Base-by-base conservation (phyloP, 129 eudicot genomes). In the Helianthus annuus region DNA sequence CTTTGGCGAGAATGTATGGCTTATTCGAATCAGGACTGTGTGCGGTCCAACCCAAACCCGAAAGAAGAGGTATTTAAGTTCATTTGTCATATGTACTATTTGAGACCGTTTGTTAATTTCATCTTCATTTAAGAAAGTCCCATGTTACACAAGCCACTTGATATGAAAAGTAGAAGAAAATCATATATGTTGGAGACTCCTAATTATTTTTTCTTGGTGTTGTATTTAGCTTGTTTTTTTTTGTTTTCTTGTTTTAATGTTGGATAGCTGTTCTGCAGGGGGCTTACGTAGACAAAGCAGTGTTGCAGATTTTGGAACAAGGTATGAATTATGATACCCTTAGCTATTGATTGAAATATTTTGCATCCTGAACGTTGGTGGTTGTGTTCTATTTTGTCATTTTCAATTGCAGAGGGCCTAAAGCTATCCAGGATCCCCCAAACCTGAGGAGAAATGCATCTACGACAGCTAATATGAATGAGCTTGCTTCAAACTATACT, bases 261-360 rank as follows among this genome's bases (percentile, higher is more conserved):
- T 59, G 63, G 54, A 45, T 29, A 48, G 17, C 14, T 67, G 54
- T 68, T 77, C 42, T 83, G 78, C 82, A 93, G 98, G 87, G 66
- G 54, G 87, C 24, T 69, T 93, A 54, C 91, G 96, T 29, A 86
- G 98, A 75, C 97, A 89, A 68, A 84, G 97, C 84, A 93, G 97
- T 66, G 91, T 85, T 45, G 79, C 87, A 6, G n/a, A n/a, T n/a
- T 77, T 89, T 67, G 83, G 78, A 74, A 85, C 95, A 82, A 93
- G 81, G 98, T 77, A 64, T 49, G 57, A 52, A 13, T 63, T 32
- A 51, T 54, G 56, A 69, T 66, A 39, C 22, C 61, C 12, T 12
- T 64, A 27, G 11, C 10, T 9, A 4, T 16, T 51, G 17, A 27
- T 75, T 68, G 42, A 8, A 52, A 62, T 61, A n/a, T 52, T 27